phyloP scores from a whole-genome alignment of 2,329 filamentous ascomycete species.

The Plenodomus lindquistii region DNA sequence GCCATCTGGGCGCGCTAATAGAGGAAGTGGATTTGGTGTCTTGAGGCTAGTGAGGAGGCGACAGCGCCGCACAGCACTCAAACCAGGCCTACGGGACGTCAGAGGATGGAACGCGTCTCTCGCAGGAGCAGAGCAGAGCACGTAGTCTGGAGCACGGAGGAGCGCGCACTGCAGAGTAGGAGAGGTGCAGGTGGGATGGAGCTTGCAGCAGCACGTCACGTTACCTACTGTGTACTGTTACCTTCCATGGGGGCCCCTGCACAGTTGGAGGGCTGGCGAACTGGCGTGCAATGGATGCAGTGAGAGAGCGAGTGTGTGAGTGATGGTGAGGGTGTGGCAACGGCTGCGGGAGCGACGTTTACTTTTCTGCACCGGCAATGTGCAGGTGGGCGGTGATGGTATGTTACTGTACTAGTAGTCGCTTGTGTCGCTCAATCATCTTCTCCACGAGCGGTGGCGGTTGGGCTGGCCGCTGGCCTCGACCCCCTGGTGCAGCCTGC shows the following conservation, averaged over 20 bases:
- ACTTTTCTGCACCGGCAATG: constrained; percentile 16
- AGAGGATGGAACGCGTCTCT: no score
- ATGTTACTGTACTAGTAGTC: no score
- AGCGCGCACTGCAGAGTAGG: constrained; percentile 21
- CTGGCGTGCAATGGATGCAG: no score
- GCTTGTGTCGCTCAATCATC: constrained; percentile 19
- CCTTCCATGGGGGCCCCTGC: not conserved
- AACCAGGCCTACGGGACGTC: not conserved
- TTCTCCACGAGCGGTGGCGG: constrained; percentile 1
- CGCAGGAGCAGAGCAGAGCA: not conserved
- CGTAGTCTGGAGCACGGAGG: no score
- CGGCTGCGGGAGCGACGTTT: constrained; percentile 24
- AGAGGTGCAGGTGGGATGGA: not conserved
- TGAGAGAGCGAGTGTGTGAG: not conserved
- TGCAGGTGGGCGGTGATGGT: no score
- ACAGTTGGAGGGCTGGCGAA: not conserved
- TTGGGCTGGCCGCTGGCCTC: not conserved
- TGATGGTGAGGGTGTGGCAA: not conserved
- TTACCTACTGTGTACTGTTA: constrained; percentile 4
- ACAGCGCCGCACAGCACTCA: constrained; percentile 7
- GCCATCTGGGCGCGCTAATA: constrained; percentile 24
- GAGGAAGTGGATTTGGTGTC: constrained; percentile 8
- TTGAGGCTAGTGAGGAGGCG: constrained; percentile 4
- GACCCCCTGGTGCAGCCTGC: not conserved
- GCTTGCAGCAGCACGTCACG: constrained; percentile 12